Evolutionary conservation across 2,329 filamentous ascomycete species (phyloP).

Genomic region (Penicillium sumatraense): DNA sequence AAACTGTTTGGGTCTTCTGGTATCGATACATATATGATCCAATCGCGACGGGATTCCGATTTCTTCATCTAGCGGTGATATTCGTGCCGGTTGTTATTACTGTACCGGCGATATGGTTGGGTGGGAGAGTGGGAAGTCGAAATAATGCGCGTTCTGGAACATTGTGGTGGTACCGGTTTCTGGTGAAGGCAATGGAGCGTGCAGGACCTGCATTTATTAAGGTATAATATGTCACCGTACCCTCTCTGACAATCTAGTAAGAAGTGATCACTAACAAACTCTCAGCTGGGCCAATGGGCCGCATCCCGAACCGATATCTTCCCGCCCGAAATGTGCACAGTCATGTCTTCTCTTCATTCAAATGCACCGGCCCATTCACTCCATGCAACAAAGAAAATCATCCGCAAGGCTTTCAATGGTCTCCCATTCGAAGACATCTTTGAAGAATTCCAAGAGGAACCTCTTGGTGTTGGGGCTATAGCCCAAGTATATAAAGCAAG

Average conservation of each 20-base stretch:
- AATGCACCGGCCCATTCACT: constrained; percentile 92
- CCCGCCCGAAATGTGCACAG: constrained; percentile 84
- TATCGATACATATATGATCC: constrained; percentile 72
- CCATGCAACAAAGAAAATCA: constrained; percentile 74
- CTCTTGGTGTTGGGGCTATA: constrained; percentile 91
- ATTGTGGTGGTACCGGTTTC: constrained; percentile 90
- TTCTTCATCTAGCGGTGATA: constrained; percentile 82
- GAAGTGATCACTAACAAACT: no score
- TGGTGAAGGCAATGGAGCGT: constrained; percentile 87
- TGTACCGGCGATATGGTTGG: constrained; percentile 81
- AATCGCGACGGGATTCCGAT: constrained; percentile 82
- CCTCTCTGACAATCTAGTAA: background rate
- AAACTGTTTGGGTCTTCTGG: constrained; percentile 67
- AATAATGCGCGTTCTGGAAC: constrained; percentile 81
- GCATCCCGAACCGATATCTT: constrained; percentile 97
- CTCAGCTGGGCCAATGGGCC: constrained; percentile 92
- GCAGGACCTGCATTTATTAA: constrained; percentile 98
- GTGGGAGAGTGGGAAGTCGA: constrained; percentile 63
- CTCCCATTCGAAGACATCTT: constrained; percentile 88
- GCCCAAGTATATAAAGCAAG: constrained; percentile 98
- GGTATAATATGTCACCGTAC: constrained; percentile 50
- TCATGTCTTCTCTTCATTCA: constrained; percentile 95
- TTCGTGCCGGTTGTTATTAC: constrained; percentile 88
- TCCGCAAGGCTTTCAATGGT: constrained; percentile 80
- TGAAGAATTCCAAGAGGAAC: constrained; percentile 88